phyloP scores from a whole-genome alignment of 225 moss, liverwort and hornwort genomes.

The Thuidium tamariscinum region DNA sequence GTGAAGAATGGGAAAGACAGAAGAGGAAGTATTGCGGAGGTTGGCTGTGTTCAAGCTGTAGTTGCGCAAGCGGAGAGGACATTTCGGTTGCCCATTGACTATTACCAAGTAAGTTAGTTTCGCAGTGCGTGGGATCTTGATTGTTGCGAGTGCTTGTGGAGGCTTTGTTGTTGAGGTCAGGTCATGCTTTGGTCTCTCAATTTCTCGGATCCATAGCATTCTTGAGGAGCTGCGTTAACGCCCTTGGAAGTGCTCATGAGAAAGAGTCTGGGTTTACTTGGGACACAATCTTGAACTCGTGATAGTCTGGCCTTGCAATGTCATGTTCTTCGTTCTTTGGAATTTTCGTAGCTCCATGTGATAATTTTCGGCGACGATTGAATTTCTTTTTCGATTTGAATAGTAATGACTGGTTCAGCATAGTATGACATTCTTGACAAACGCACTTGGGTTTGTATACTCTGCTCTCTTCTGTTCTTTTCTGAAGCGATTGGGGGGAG shows the following conservation, averaged over 20 bases:
- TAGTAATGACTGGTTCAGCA: background rate
- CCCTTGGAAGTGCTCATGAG: background rate
- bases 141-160: background rate
- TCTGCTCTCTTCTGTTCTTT: background rate
- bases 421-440: background rate
- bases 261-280: background rate
- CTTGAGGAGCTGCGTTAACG: background rate
- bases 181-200: background rate
- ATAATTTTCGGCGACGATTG: background rate
- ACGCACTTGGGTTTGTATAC: background rate
- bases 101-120: conserved; percentile 55
- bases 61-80: conserved; percentile 57
- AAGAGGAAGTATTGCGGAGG: background rate
- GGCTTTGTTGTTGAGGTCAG: background rate
- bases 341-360: background rate
- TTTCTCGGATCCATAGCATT: background rate
- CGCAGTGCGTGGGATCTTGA: background rate
- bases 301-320: background rate
- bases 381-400: background rate
- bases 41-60: conserved; percentile 16
- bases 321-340: background rate
- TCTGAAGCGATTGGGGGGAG: background rate
- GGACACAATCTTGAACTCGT: background rate
- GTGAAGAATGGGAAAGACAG: background rate
- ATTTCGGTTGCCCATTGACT: conserved; percentile 77